Evolutionary conservation across 176 grass and related monocot genomes (phyloP).

Genomic region (Aegilops sharonensis): DNA sequence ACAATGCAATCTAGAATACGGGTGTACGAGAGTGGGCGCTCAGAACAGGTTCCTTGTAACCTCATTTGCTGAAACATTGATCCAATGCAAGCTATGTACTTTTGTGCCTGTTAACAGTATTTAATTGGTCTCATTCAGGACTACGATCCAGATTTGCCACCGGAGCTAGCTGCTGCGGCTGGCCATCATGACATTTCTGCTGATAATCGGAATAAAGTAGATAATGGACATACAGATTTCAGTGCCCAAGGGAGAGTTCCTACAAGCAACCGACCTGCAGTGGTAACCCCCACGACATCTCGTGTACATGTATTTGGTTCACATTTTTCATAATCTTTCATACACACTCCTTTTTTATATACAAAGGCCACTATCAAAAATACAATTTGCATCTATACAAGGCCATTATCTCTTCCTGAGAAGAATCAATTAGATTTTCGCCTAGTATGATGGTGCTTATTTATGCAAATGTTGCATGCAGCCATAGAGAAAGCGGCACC

Average conservation of each 20-base stretch:
- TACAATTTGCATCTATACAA: no score
- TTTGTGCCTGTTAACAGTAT: conserved; percentile 13
- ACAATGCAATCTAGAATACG: conserved; percentile 99
- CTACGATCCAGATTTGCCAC: conserved; percentile 97
- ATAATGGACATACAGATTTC: conserved; percentile 54
- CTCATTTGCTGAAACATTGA: conserved; percentile 13
- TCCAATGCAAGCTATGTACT: neutral
- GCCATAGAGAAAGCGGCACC: no score
- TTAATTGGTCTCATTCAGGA: conserved; percentile 57
- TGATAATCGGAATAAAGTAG: conserved; percentile 53
- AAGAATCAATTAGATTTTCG: no score
- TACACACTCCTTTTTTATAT: neutral
- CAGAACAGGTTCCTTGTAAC: conserved; percentile 63
- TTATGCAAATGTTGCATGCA: no score
- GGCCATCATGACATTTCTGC: conserved; percentile 61
- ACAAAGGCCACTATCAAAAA: no score
- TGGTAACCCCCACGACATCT: conserved; percentile 37
- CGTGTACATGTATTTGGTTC: neutral
- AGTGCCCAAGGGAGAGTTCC: conserved; percentile 64
- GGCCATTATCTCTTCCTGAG: no score
- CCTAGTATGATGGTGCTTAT: no score
- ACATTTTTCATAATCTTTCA: conserved; percentile 19
- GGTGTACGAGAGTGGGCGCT: conserved; percentile 95
- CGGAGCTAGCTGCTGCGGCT: conserved; percentile 91
- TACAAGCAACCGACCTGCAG: conserved; percentile 39